Base-by-base conservation (phyloP, 2,329 filamentous ascomycete species). In the Verticillium nubilum region DNA sequence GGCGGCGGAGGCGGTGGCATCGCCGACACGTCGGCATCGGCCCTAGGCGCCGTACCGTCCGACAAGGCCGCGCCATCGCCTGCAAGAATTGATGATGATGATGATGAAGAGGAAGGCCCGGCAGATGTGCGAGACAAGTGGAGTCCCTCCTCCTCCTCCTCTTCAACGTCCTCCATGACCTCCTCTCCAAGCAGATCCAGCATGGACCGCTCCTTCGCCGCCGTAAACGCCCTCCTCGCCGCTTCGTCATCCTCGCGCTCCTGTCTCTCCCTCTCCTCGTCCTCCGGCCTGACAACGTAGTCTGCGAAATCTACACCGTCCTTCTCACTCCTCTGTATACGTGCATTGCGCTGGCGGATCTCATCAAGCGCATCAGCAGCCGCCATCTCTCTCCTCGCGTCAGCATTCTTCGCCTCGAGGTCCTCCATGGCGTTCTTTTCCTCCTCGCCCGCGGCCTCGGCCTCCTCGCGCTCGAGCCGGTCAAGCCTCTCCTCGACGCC, bases 291-390 rank as follows among this genome's bases (percentile, higher is more conserved):
- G 58, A 81, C 77, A 1, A 86, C 78, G 3, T 81, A 78, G 5
- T 85, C 81, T 28, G 70, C 72, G 23, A 85, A 84, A 59, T 88
- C 85, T 3, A 85, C 78, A 2, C 85, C 86, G 61, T 91, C 87
- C 68, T 86, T 85, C 59, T 86, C 85, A 9, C 88, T 89, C 64
- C 90, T 83, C 73, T 96, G 91, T 56, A 95, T 86, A 63, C 92
- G 82, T 7, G 95, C 95, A 76, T 99, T 99, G 64, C 94, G 80
- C 57, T 91, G 94, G 59, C 94, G 82, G 60, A 99, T 97, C 76
- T 97, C 93, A 73, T 99, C 95, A 59, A 99, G 77, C 7, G 93
- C 94, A 78, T 99, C 95, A 2, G 95, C 95, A 52, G 97, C 91
- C 19, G 90, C 91, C 93, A 99, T 99, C 75, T 99, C 95, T 47